Conservation (phyloP, 2,329 filamentous ascomycete species). For the Drechslerella dactyloides region DNA sequence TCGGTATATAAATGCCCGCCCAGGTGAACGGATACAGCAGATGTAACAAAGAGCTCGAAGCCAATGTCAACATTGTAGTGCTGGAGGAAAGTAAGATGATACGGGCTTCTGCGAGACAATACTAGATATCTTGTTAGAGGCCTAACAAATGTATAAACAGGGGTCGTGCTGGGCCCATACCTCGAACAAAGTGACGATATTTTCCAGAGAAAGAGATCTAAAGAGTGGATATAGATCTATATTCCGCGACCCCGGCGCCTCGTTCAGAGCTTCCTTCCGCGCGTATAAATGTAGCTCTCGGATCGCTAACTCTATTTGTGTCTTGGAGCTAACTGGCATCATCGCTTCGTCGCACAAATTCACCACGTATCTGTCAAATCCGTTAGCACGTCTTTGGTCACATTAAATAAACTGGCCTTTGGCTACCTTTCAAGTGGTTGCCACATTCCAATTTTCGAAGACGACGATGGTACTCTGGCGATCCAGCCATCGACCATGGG, state of each 20-base stretch:
- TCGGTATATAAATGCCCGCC: conserved; percentile 91
- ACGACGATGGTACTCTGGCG: conserved; percentile 82
- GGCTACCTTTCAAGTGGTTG: conserved; percentile 80
- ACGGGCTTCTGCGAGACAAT: conserved; percentile 86
- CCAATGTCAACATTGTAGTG: conserved; percentile 92
- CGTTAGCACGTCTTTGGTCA: conserved; percentile 8
- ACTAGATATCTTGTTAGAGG: conserved; percentile 59
- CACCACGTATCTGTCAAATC: conserved; percentile 72
- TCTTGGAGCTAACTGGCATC: conserved; percentile 89
- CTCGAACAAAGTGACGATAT: conserved; percentile 90
- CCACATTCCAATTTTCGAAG: conserved; percentile 90
- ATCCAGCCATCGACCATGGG: conserved; percentile 92
- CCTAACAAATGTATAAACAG: conserved; percentile 11
- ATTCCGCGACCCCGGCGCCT: conserved; percentile 87
- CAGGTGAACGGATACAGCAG: conserved; percentile 89
- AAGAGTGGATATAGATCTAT: conserved; percentile 94
- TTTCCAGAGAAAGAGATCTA: conserved; percentile 84
- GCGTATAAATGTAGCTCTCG: conserved; percentile 90
- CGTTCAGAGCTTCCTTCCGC: conserved; percentile 88
- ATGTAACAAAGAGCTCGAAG: conserved; percentile 82
- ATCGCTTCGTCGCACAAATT: conserved; percentile 95
- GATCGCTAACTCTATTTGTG: conserved; percentile 89
- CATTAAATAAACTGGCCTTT: background rate
- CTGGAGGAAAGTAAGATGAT: conserved; percentile 97
- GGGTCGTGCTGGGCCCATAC: conserved; percentile 52